Percentiles rank a stretch among this genome's conserved stretches.
phyloP scores from a whole-genome alignment of 1,139 yeast species.

The Zygosaccharomyces sapae region DNA sequence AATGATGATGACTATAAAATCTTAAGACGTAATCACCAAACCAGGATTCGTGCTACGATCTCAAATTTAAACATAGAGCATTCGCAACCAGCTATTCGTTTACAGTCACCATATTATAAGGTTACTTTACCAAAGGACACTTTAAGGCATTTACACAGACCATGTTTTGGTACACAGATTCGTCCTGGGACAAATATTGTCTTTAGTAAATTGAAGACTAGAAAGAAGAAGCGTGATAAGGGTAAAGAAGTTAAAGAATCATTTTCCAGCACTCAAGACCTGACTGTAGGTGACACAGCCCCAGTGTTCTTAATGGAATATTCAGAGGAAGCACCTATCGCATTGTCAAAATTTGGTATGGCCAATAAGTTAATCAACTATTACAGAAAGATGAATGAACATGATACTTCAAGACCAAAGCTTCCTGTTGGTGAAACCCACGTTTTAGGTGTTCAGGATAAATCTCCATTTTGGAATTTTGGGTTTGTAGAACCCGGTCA shows the following conservation, averaged over 20 bases:
- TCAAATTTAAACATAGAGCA: constrained; percentile 91
- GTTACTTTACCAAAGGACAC: constrained; percentile 68
- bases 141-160: constrained; percentile 76
- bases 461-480: constrained; percentile 97
- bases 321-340: constrained; percentile 83
- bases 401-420: constrained; percentile 84
- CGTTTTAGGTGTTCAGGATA: constrained; percentile 89
- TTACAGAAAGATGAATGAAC: constrained; percentile 79
- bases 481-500: constrained; percentile 96
- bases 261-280: constrained; percentile 64
- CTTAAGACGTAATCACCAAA: constrained; percentile 79
- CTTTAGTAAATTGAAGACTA: constrained; percentile 68
- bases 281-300: constrained; percentile 81
- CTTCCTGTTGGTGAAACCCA: constrained; percentile 91
- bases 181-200: constrained; percentile 74
- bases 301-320: constrained; percentile 78
- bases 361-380: constrained; percentile 90
- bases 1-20: constrained; percentile 84
- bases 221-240: constrained; percentile 86
- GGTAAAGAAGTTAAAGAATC: constrained; percentile 77
- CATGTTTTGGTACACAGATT: constrained; percentile 54
- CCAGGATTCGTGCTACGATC: constrained; percentile 87
- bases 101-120: constrained; percentile 89
- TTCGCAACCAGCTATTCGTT: constrained; percentile 76
- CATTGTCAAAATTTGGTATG: constrained; percentile 90